phyloP scores from a whole-genome alignment of 2,329 filamentous ascomycete species.

The Arthrocladium fulminans region DNA sequence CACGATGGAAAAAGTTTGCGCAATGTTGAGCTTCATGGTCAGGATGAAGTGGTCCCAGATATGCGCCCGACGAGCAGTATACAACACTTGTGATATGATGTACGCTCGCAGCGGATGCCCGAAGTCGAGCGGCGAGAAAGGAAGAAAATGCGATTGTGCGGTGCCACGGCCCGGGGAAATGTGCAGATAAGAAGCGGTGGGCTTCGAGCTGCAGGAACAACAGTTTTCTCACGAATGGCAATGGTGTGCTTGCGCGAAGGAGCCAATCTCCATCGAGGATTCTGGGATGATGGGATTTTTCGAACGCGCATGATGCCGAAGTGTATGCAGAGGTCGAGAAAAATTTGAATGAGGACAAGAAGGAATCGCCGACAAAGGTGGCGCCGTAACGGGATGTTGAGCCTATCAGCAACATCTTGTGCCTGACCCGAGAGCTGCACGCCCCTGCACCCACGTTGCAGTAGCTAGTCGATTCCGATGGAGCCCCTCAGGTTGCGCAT shows the following conservation, averaged over 20 bases:
- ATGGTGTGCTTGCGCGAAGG: not conserved
- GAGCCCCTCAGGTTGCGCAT: not conserved
- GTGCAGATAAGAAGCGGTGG: not conserved
- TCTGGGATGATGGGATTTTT: not conserved
- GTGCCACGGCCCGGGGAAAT: not conserved
- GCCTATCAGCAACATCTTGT: not conserved
- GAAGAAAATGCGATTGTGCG: not conserved
- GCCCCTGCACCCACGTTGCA: not conserved
- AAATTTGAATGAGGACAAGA: not conserved
- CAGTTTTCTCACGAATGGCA: constrained; percentile 2
- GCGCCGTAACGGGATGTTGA: not conserved
- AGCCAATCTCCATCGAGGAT: not conserved
- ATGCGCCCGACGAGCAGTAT: not conserved
- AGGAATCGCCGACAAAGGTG: not conserved
- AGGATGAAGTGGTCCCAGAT: not conserved
- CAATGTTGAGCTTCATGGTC: too few relatives aligned
- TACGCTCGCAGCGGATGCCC: not conserved
- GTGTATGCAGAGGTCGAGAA: constrained; percentile 1
- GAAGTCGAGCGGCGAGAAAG: not conserved
- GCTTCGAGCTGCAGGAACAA: constrained; percentile 5
- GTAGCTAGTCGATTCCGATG: not conserved
- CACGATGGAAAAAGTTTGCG: too few relatives aligned
- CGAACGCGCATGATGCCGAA: not conserved
- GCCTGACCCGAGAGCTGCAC: not conserved
- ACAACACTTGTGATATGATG: not conserved